These are phyloP conservation scores for Trebouxia sp. DNA, from an alignment of 139 green algal species.

Conservation along the genomic window DNA sequence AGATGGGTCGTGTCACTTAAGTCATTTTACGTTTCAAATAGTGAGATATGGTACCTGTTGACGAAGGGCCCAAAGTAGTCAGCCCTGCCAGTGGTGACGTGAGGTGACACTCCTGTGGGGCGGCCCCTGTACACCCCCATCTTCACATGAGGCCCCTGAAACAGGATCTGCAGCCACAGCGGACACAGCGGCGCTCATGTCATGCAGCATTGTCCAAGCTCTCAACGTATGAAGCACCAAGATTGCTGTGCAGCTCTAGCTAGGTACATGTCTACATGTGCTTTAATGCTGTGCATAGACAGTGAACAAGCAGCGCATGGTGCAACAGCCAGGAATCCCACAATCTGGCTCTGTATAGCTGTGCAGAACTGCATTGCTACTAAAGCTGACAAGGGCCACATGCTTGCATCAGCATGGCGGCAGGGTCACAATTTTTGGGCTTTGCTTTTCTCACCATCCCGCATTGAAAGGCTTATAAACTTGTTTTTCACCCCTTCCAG, in stretches of 20 bases:
- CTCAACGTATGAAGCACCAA: no score
- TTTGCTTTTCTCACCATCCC: constrained; percentile 44
- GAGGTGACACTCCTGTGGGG: constrained; percentile 53
- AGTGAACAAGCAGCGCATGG: no score
- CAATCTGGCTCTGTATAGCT: no score
- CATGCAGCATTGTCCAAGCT: no score
- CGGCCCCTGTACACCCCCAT: constrained; percentile 62
- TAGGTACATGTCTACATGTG: no score
- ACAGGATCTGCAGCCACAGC: constrained; percentile 31
- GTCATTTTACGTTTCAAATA: background rate
- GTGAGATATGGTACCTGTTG: constrained; percentile 26
- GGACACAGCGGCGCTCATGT: background rate
- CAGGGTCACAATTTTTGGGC: constrained; percentile 56
- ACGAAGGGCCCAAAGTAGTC: constrained; percentile 55
- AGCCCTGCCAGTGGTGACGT: constrained; percentile 60
- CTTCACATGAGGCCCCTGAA: constrained; percentile 54
- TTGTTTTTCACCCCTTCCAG: constrained; percentile 24
- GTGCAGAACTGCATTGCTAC: no score
- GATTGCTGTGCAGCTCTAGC: no score
- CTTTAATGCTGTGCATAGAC: no score
- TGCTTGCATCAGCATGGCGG: no score
- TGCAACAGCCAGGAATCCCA: no score
- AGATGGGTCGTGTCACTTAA: background rate
- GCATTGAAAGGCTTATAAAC: constrained; percentile 31
- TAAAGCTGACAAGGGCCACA: no score